Evolutionary conservation across 2,329 filamentous ascomycete species (phyloP).

Genomic region (Hypomyces rosellus): DNA sequence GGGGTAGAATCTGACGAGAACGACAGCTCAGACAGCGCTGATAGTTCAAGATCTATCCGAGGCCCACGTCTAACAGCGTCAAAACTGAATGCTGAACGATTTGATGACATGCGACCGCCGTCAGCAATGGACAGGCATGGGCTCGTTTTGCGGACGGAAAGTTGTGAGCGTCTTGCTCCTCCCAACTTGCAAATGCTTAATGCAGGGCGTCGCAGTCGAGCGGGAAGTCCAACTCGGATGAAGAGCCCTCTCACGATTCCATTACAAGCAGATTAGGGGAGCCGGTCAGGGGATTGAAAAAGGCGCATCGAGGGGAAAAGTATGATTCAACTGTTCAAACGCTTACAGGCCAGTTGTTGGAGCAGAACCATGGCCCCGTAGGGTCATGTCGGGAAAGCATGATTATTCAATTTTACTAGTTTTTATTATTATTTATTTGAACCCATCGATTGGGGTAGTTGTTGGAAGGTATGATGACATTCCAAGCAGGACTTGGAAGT

Average conservation of each 20-base stretch:
- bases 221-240: constrained; percentile 50
- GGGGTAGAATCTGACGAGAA: constrained; percentile 59
- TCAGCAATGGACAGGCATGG: constrained; percentile 61
- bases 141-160: constrained; percentile 76
- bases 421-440: not conserved
- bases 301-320: too few relatives aligned
- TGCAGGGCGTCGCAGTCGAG: constrained; percentile 51
- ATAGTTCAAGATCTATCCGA: constrained; percentile 49
- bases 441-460: not conserved
- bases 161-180: constrained; percentile 67
- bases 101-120: constrained; percentile 38
- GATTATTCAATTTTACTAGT: not conserved
- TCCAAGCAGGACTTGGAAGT: not conserved
- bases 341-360: not conserved
- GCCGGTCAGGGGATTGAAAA: too few relatives aligned
- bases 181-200: constrained; percentile 45
- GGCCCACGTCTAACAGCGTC: constrained; percentile 65
- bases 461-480: not conserved
- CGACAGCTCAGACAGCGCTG: constrained; percentile 57
- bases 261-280: not conserved
- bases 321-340: too few relatives aligned
- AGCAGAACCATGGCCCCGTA: not conserved
- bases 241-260: constrained; percentile 48
- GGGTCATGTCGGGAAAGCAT: not conserved
- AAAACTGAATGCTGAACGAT: constrained; percentile 47